Base-by-base conservation (phyloP, 129 eudicot genomes). In the Pulicaria dysenterica region DNA sequence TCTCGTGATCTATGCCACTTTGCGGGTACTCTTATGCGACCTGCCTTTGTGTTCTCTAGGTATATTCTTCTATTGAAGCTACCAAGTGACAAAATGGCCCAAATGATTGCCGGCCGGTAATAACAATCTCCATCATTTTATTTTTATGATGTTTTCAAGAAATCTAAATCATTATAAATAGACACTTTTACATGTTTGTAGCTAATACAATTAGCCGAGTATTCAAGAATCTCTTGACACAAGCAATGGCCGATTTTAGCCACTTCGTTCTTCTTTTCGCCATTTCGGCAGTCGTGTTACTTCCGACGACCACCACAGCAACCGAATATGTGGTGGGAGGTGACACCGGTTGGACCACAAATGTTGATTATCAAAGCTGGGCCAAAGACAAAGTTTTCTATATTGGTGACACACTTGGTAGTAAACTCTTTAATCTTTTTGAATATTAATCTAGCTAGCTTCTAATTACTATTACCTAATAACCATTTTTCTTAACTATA, bases 321-420 rank as follows among this genome's bases (percentile, higher is more conserved):
- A 70, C 70, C 5, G 74, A 82, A 3, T 82, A 50, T 7, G 72
- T 79, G 40, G 86, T 82, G 34, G 86, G 86, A 43, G 86, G 13
- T 6, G 38, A 38, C 2, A 47, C 9, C 3, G 86, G 86, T 60
- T 82, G 86, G 86, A 82, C 77, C 5, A 55, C 3, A 3, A 19
- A 42, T 4, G 64, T 17, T 24, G 80, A 78, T 62, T 82, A 82
- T 55, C 58, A 55, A 6, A 46, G 41, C 12, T 82, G 86, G 86
- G 74, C 86, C 6, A 64, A 69, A 43, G 77, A 58, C 66, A 82
- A 82, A 61, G 60, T 40, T 11, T 78, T 82, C 74, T 73, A 48
- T 10, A 70, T 82, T n/a, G 86, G 86, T 46, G 86, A 82, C 47
- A 73, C 40, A 11, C 80, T 82, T 38, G 83, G 86, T 82, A 59